A percentile compares a stretch with the other conserved stretches of the same genome.
Evolutionary conservation across 2,329 filamentous ascomycete genomes (phyloP).

Genomic region (Chrysoporthe puriensis): DNA sequence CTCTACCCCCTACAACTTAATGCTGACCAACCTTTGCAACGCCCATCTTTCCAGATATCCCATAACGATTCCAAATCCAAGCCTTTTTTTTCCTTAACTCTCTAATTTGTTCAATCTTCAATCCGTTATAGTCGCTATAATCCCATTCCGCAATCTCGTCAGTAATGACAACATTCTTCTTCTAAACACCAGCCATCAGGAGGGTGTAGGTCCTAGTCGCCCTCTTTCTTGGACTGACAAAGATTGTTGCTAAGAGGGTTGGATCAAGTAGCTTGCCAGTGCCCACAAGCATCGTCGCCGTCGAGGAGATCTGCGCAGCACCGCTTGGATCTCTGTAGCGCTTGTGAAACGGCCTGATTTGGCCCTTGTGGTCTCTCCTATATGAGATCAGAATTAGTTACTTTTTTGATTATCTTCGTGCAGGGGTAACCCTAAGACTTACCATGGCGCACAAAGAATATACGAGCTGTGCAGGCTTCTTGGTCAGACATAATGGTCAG

Average conservation of each 20-base stretch:
- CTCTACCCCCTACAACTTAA: no score
- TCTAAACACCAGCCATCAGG: not conserved
- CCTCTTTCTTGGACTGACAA: not conserved
- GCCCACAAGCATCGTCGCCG: not conserved
- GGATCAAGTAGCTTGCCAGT: not conserved
- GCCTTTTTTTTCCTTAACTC: not conserved
- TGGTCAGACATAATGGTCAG: not conserved
- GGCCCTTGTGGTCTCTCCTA: not conserved
- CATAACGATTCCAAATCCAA: not conserved
- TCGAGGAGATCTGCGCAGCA: not conserved
- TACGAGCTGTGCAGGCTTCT: not conserved
- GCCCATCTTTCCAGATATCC: not conserved
- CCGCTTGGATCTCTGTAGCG: not conserved
- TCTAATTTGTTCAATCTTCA: not conserved
- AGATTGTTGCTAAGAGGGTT: not conserved
- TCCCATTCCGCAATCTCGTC: not conserved
- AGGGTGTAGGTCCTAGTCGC: not conserved
- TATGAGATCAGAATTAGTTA: not conserved
- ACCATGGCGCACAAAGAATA: not conserved
- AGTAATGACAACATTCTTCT: not conserved
- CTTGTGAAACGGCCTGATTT: not conserved
- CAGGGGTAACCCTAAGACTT: not conserved
- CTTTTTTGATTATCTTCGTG: not conserved
- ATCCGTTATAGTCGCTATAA: not conserved
- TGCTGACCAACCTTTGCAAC: not conserved